These are phyloP conservation scores for Termitomyces sp. DNA, from an alignment of 768 basidiomycete species.

Conservation along the genomic window DNA sequence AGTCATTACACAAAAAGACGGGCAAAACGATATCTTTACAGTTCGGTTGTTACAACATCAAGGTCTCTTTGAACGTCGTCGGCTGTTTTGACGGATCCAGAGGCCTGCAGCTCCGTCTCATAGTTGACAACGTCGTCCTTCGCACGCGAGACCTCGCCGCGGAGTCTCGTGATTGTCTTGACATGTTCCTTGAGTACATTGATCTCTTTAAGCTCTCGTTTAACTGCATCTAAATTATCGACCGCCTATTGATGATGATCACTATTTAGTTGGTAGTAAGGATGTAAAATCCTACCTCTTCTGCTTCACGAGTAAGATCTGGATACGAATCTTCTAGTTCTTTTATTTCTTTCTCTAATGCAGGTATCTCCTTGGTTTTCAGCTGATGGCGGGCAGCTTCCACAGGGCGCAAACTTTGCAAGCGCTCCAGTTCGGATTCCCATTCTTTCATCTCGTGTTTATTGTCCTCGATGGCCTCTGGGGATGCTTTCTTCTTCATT, in stretches of 20 bases:
- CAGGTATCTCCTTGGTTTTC: conserved; percentile 57
- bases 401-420: conserved; percentile 56
- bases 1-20: neutral
- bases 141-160: conserved; percentile 53
- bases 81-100: conserved; percentile 75
- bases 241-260: conserved; percentile 33
- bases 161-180: conserved; percentile 48
- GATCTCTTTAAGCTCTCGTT: conserved; percentile 58
- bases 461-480: conserved; percentile 36
- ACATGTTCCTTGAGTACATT: conserved; percentile 56
- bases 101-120: conserved; percentile 62
- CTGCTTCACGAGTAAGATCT: conserved; percentile 42
- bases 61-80: conserved; percentile 84
- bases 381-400: conserved; percentile 52
- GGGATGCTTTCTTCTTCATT: conserved; percentile 50
- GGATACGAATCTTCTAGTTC: conserved; percentile 51
- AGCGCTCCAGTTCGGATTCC: conserved; percentile 47
- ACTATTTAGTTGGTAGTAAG: conserved; percentile 2
- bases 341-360: conserved; percentile 55
- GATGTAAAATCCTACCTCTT: conserved; percentile 43
- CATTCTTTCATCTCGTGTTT: conserved; percentile 50
- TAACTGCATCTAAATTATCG: conserved; percentile 45
- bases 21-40: conserved; percentile 43
- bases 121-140: conserved; percentile 55
- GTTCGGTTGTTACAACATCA: conserved; percentile 49